Evolutionary conservation across 176 grass and related monocot species (phyloP).

Genomic region (Microstegium vimineum): DNA sequence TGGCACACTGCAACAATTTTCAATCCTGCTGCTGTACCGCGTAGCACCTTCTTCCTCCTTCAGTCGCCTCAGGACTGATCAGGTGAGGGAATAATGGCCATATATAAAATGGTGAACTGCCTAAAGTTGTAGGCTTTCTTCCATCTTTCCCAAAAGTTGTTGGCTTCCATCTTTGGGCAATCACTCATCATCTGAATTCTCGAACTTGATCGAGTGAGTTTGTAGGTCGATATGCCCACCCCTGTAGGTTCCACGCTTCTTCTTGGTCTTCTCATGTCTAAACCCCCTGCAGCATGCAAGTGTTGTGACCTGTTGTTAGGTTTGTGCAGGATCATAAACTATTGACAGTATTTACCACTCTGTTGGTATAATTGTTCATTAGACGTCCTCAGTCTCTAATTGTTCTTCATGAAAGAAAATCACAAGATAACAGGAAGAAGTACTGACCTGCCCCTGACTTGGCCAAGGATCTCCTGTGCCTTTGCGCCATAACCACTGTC

Average conservation of each 20-base stretch:
- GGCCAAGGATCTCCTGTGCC: conserved; percentile 89
- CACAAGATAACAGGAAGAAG: neutral
- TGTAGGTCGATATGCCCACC: conserved; percentile 78
- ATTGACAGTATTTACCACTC: neutral
- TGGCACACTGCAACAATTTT: neutral
- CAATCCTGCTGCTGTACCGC: neutral
- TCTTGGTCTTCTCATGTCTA: conserved; percentile 97
- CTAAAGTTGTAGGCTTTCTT: neutral
- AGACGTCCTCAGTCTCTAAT: neutral
- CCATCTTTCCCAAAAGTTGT: neutral
- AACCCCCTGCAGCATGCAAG: conserved; percentile 59
- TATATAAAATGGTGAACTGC: neutral
- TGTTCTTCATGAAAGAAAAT: neutral
- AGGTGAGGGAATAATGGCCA: neutral
- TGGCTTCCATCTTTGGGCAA: neutral
- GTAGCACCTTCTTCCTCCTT: neutral
- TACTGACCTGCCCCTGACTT: conserved; percentile 87
- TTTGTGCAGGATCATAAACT: neutral
- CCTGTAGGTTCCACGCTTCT: conserved; percentile 81
- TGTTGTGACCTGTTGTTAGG: neutral
- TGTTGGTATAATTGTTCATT: neutral
- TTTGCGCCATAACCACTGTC: conserved; percentile 87
- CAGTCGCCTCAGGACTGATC: neutral
- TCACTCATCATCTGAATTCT: conserved; percentile 60
- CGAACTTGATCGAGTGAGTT: conserved; percentile 88